Evolutionary conservation across 1,284 basidiomycete genomes (phyloP).

Genomic region (Austropuccinia psidii): DNA sequence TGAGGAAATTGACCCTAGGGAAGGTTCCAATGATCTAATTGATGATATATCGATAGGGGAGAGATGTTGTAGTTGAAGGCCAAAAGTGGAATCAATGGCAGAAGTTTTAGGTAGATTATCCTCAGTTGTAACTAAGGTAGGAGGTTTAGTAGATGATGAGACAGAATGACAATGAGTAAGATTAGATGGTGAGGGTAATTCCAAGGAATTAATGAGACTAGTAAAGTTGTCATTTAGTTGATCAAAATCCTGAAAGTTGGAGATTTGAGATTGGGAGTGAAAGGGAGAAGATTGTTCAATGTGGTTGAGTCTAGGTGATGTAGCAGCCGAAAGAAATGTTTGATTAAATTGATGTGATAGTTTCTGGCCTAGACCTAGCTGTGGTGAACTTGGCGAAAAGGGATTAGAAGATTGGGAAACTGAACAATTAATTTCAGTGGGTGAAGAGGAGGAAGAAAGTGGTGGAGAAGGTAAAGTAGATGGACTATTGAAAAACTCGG

Average conservation of each 20-base stretch:
- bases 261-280: neutral
- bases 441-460: neutral
- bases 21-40: neutral
- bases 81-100: constrained; percentile 7
- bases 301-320: neutral
- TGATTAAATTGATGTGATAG: neutral
- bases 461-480: constrained; percentile 9
- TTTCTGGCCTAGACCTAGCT: too few relatives aligned
- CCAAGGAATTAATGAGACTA: constrained; percentile 18
- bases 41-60: neutral
- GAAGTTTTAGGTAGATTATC: neutral
- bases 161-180: neutral
- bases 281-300: neutral
- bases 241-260: constrained; percentile 17
- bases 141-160: neutral
- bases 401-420: neutral
- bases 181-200: neutral
- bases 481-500: neutral
- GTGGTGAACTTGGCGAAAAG: neutral
- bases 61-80: neutral
- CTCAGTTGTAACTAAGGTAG: neutral
- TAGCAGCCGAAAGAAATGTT: neutral
- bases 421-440: neutral
- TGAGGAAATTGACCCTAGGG: neutral
- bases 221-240: constrained; percentile 21